A percentile compares a stretch with the other conserved stretches of the same genome.
Evolutionary conservation across 306 rosid genomes (phyloP).

Genomic region (Echinosophora koreensis): DNA sequence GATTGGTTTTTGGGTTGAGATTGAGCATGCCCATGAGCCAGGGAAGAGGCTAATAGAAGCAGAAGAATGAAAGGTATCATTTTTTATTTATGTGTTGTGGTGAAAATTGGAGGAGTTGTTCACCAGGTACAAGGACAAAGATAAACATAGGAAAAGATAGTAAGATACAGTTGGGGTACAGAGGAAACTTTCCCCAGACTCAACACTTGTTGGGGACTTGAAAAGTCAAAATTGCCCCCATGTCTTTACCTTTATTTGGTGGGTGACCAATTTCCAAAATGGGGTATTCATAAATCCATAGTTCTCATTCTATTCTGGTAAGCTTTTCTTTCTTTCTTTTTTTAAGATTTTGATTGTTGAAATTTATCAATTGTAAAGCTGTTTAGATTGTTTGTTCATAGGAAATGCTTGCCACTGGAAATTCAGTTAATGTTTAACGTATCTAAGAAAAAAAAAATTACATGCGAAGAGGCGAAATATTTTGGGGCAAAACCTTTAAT

Average conservation of each 20-base stretch:
- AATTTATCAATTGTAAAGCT: background rate
- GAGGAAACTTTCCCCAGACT: constrained; percentile 1
- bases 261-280: background rate
- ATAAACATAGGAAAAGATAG: background rate
- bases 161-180: background rate
- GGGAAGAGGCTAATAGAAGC: constrained; percentile 54
- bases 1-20: constrained; percentile 52
- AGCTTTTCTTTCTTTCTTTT: background rate
- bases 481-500: background rate
- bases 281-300: constrained; percentile 55
- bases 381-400: background rate
- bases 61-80: constrained; percentile 63
- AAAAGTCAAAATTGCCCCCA: constrained; percentile 39
- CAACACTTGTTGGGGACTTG: background rate
- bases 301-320: constrained; percentile 57
- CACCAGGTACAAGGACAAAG: constrained; percentile 6
- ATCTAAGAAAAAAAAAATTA: background rate
- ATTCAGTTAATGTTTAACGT: background rate
- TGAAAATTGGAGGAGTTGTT: constrained; percentile 39
- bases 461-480: background rate
- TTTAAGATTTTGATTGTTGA: background rate
- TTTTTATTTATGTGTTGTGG: constrained; percentile 38
- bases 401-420: background rate
- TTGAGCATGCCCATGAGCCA: constrained; percentile 54
- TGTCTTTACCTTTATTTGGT: background rate